Evolutionary conservation across 768 basidiomycete genomes (phyloP).

Genomic region (Clitopilus passeckerianus): DNA sequence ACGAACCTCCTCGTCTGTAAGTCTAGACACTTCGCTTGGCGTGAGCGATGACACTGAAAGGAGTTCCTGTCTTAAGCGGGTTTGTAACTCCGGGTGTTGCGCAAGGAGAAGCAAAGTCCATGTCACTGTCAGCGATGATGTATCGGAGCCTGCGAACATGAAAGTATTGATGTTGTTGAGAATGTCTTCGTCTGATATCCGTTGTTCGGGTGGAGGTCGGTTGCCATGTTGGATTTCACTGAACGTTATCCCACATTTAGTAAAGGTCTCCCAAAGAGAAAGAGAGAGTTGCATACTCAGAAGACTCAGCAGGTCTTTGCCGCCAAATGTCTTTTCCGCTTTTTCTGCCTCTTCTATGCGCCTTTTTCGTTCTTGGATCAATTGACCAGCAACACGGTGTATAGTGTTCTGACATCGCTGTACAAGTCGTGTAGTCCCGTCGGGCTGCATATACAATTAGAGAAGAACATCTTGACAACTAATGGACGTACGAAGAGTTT

Average conservation of each 20-base stretch:
- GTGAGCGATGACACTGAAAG: conserved; percentile 34
- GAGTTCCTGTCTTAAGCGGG: conserved; percentile 67
- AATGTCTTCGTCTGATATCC: conserved; percentile 85
- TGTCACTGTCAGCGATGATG: conserved; percentile 75
- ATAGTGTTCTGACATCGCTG: conserved; percentile 59
- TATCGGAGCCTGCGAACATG: conserved; percentile 89
- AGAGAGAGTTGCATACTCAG: conserved; percentile 47
- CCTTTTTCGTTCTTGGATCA: conserved; percentile 76
- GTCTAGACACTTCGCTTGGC: conserved; percentile 29
- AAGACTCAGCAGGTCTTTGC: conserved; percentile 74
- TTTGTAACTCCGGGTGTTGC: conserved; percentile 60
- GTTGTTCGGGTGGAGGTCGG: conserved; percentile 64
- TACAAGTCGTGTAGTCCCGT: conserved; percentile 43
- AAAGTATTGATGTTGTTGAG: conserved; percentile 85
- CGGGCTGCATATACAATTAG: conserved; percentile 37
- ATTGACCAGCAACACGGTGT: conserved; percentile 60
- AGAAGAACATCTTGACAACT: background rate
- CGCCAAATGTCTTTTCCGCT: conserved; percentile 44
- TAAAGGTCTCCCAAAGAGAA: background rate
- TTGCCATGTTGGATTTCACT: conserved; percentile 84
- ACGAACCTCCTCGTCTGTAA: conserved; percentile 62
- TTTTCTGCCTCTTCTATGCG: conserved; percentile 61
- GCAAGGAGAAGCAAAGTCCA: conserved; percentile 83
- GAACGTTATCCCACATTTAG: background rate
- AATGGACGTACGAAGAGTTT: conserved; percentile 47